Percentiles rank a stretch among this genome's conserved stretches.
Conservation (phyloP, 768 basidiomycete genomes). For the Punctularia strigosozonata region DNA sequence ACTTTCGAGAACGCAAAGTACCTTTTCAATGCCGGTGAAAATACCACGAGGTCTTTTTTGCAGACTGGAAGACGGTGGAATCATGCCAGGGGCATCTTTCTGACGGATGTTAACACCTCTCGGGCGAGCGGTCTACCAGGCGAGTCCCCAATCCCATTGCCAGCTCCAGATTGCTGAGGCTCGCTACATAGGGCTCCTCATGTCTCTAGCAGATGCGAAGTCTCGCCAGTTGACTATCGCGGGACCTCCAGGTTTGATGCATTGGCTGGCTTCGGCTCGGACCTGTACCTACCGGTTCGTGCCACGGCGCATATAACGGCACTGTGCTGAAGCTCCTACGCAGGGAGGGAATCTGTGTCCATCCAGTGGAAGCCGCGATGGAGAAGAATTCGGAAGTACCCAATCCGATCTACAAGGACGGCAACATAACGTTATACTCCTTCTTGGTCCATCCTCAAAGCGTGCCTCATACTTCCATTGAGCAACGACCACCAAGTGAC, state of each 20-base stretch:
- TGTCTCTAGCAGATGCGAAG: constrained; percentile 70
- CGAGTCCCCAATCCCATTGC: constrained; percentile 18
- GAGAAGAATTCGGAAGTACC: constrained; percentile 14
- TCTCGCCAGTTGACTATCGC: constrained; percentile 44
- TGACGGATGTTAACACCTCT: constrained; percentile 53
- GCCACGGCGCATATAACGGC: not conserved
- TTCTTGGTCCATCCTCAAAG: constrained; percentile 31
- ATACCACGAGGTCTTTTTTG: constrained; percentile 59
- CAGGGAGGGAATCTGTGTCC: constrained; percentile 42
- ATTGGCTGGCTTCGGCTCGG: constrained; percentile 62
- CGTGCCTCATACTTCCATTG: not conserved
- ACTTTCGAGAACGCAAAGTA: constrained; percentile 74
- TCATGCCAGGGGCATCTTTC: constrained; percentile 59
- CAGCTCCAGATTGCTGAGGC: constrained; percentile 26
- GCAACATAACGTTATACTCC: constrained; percentile 52
- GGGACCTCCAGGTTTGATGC: constrained; percentile 66
- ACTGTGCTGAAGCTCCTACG: not conserved
- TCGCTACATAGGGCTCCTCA: constrained; percentile 48
- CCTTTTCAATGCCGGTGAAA: constrained; percentile 82
- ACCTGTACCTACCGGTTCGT: constrained; percentile 54
- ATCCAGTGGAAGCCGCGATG: constrained; percentile 30
- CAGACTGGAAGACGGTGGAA: constrained; percentile 58
- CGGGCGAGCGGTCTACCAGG: constrained; percentile 66
- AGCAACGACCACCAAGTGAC: not conserved
- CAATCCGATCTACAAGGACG: constrained; percentile 44